phyloP scores from a whole-genome alignment of 768 basidiomycete genomes.

The Kwoniella sp. region DNA sequence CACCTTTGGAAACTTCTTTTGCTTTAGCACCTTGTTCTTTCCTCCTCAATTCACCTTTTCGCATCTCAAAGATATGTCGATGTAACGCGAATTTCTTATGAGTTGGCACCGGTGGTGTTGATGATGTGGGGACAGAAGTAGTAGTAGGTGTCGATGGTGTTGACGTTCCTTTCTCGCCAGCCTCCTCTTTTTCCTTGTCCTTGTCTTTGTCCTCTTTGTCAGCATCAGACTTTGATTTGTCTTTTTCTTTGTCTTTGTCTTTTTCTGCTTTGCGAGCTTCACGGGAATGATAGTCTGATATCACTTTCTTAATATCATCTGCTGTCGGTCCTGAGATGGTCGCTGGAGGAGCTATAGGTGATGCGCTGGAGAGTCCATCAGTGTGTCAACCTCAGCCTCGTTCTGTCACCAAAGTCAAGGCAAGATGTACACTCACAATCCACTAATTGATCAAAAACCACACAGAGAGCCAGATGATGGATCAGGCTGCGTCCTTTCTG shows the following conservation, averaged over 20 bases:
- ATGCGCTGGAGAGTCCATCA: slow-evolving; percentile 26
- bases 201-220: slow-evolving; percentile 41
- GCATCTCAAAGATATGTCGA: slow-evolving; percentile 77
- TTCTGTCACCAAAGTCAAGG: too few relatives aligned
- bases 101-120: slow-evolving; percentile 28
- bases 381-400: not conserved
- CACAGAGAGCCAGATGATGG: too few relatives aligned
- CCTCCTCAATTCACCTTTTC: slow-evolving; percentile 71
- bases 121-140: slow-evolving; percentile 30
- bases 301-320: slow-evolving; percentile 57
- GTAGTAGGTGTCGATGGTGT: slow-evolving; percentile 50
- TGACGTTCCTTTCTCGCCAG: slow-evolving; percentile 37
- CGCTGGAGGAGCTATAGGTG: slow-evolving; percentile 50
- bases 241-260: slow-evolving; percentile 42
- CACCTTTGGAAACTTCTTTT: slow-evolving; percentile 56
- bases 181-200: slow-evolving; percentile 40
- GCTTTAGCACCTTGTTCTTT: slow-evolving; percentile 64
- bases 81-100: slow-evolving; percentile 82
- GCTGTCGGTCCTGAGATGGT: slow-evolving; percentile 57
- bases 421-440: not conserved
- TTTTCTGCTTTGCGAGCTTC: slow-evolving; percentile 63
- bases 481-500: too few relatives aligned
- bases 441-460: slow-evolving; percentile 35
- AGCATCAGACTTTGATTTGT: slow-evolving; percentile 17
- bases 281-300: slow-evolving; percentile 70